A percentile compares a stretch with the other conserved stretches of the same genome.
These are phyloP conservation scores for Urochloa ruziziensis DNA, from an alignment of 176 grass and related monocot species.

Conservation along the genomic window DNA sequence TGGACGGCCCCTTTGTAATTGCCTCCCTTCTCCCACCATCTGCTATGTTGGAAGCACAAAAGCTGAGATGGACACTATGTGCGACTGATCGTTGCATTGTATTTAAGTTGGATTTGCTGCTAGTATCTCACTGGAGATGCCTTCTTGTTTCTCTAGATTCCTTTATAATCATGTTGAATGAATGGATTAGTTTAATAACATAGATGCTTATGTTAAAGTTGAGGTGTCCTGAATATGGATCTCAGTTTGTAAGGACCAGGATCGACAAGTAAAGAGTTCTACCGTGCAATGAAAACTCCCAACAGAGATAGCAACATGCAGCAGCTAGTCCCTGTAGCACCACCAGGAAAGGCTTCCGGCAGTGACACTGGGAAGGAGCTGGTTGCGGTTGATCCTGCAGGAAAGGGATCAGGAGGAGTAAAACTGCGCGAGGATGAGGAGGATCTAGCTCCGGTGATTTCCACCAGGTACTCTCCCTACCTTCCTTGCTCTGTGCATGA, in stretches of 20 bases:
- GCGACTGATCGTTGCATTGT: constrained; percentile 86
- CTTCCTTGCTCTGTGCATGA: background rate
- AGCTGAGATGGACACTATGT: constrained; percentile 95
- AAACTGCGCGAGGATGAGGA: constrained; percentile 86
- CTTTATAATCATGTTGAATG: too few relatives aligned
- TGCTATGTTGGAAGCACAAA: constrained; percentile 65
- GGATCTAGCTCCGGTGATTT: constrained; percentile 93
- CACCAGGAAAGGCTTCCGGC: constrained; percentile 24
- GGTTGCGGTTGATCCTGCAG: constrained; percentile 37
- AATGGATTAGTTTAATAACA: too few relatives aligned
- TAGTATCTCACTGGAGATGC: too few relatives aligned
- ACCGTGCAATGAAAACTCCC: constrained; percentile 51
- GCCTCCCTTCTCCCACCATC: constrained; percentile 84
- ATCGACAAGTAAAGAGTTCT: background rate
- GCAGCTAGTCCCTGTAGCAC: constrained; percentile 44
- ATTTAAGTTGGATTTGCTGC: too few relatives aligned
- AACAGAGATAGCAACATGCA: constrained; percentile 50
- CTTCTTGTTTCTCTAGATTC: too few relatives aligned
- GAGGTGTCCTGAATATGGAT: too few relatives aligned
- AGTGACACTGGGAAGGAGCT: constrained; percentile 44
- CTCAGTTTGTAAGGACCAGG: too few relatives aligned
- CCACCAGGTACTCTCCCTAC: constrained; percentile 58
- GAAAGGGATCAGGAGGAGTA: constrained; percentile 49
- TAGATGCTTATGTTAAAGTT: too few relatives aligned
- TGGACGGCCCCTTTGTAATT: constrained; percentile 91